Evolutionary conservation across 2,329 filamentous ascomycete genomes (phyloP), one percentile per base, ranked within the genome.

Genomic region (Pseudomassariella vexata): DNA sequence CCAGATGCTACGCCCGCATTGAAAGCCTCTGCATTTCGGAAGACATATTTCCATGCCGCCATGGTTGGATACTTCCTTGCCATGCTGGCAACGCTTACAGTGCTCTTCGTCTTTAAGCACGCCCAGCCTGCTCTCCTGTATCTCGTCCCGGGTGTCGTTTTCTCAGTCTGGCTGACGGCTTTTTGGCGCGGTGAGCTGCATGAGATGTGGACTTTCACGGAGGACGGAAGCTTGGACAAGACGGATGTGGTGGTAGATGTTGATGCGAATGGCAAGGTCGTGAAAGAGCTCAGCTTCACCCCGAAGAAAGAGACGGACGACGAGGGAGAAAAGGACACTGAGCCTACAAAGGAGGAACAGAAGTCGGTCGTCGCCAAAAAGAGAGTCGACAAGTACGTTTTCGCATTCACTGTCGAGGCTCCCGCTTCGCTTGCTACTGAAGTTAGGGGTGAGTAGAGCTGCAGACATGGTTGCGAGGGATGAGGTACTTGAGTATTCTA

Each of bases 121-220:
- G 86, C 85, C 3, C 90, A 98, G 53, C 90, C 90, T 1, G 90
- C 92, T 6, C 68, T 98, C 19, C 65, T 98, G 10, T 96, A 96
- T 53, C 76, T 98, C 6, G 92, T 96, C 0, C 90, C 90, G 0
- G 82, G 85, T 1, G 86, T 96, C 0, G 62, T 95, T 5, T 67
- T 73, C 2, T 73, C 81, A 2, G 53, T 92, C 1, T 94, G 86
- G 82, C 57, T 78, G 4, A 92, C 84, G 2, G 90, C 82, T 0
- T 45, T 79, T 5, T 53, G 71, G 12, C 75, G 79, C 9, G 83
- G 87, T 3, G 88, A 96, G 50, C 42, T 90, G 3, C 66, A 65
- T 30, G 59, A 79, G 24, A 82, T 96, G 75, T 94, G 85, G 82
- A 65, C 66, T 3, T 96, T 89, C 51, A 88, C 79, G 1, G 90